Evolutionary conservation across 108 stramenopile species (phyloP), one percentile per base, ranked within the genome.

Genomic region (Thalassiosira profunda): DNA sequence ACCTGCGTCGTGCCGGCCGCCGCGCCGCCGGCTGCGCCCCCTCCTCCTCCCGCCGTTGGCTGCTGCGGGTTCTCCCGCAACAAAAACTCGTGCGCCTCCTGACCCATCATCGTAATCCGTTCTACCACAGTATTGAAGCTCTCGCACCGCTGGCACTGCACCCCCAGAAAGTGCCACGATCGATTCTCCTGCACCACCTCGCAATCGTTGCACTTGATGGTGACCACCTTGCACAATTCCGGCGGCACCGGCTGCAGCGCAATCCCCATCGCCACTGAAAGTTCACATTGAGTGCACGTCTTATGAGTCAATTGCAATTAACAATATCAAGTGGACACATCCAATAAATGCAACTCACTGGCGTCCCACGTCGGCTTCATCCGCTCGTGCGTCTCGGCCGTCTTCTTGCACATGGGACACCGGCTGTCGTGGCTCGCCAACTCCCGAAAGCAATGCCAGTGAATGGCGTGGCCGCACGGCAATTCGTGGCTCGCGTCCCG

Each of bases 391-490:
- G 90, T 90, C 72, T 93, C 92, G 12, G 93, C 90, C 44, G 93
- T 94, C 66, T 94, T 94, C 58, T 94, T 94, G 58, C 93, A 94
- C 48, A 91, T 76, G 21, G 93, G 93, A 62, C 93, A 94, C 37
- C 93, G 73, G 11, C 79, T 75, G 66, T 94, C 93, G 65, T 90
- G 84, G 37, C 83, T 78, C 18, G 90, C 81, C 31, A 94, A 58
- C 60, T 89, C 74, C 21, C 83, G 76, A 58, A 94, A 94, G 51
- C 93, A 94, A 31, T 91, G 93, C 55, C 90, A 91, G 44, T 95
- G 93, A 52, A 95, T 95, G 10, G 93, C 90, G 67, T 94, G 93
- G 3, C 93, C 93, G 65, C 93, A 94, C 4, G 90, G 90, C 85
- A 94, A 86, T 63, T 94, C 93, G 58, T 93, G 92, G 7, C 78